A percentile compares a stretch with the other conserved stretches of the same genome.
Evolutionary conservation across 1,284 basidiomycete genomes (phyloP).

Genomic region (Anthracocystis panici-leucophaei): DNA sequence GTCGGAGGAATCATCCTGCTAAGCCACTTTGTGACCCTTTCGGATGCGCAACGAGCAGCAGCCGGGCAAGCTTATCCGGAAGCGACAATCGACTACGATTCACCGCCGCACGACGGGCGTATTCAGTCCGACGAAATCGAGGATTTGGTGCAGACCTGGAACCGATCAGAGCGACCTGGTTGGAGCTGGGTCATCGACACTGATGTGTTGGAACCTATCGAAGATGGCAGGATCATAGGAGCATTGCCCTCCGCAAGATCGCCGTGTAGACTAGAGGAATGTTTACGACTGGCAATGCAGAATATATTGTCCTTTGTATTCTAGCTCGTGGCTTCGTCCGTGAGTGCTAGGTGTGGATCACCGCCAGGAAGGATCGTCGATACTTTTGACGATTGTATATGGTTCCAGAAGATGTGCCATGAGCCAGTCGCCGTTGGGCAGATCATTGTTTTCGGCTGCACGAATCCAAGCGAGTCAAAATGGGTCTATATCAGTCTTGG

Average conservation of each 20-base stretch:
- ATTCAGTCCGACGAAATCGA: conserved; percentile 40
- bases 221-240: conserved; percentile 40
- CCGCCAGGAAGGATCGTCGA: conserved; percentile 42
- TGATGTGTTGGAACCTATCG: conserved; percentile 34
- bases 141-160: conserved; percentile 25
- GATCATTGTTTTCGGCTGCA: conserved; percentile 64
- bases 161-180: background rate
- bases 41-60: conserved; percentile 12
- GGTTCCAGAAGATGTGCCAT: conserved; percentile 60
- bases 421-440: conserved; percentile 67
- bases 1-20: conserved; percentile 31
- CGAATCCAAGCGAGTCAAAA: background rate
- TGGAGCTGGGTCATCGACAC: conserved; percentile 25
- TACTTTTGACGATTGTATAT: conserved; percentile 33
- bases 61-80: conserved; percentile 5
- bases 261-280: background rate
- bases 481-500: background rate
- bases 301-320: background rate
- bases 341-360: background rate
- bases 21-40: conserved; percentile 41
- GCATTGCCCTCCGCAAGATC: conserved; percentile 26
- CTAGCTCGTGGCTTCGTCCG: background rate
- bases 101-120: conserved; percentile 34
- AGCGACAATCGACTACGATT: conserved; percentile 29
- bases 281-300: background rate